Conservation (phyloP, 352 stramenopile species). For the Phytophthora pisi region DNA sequence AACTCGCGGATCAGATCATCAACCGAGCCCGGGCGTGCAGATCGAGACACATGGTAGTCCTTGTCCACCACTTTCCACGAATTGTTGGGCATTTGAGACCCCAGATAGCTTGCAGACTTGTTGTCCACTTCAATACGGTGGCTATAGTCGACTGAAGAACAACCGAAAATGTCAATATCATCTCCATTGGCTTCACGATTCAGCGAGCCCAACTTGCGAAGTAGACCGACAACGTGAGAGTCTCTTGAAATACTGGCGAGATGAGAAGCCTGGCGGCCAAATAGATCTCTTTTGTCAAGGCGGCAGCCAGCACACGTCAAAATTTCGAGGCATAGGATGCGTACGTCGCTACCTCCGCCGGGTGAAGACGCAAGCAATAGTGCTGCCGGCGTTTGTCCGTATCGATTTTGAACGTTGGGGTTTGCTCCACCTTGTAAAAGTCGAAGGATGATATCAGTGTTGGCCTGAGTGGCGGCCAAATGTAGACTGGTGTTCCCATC, state of each 20-base stretch:
- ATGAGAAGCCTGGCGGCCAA: slow-evolving; percentile 65
- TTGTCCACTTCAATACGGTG: slow-evolving; percentile 33
- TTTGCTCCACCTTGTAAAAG: slow-evolving; percentile 65
- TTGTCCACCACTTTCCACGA: slow-evolving; percentile 34
- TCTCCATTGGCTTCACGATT: slow-evolving; percentile 25
- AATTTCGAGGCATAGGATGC: slow-evolving; percentile 57
- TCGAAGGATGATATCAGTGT: slow-evolving; percentile 56
- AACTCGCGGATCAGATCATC: slow-evolving; percentile 48
- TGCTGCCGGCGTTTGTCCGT: slow-evolving; percentile 67
- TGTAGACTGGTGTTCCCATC: slow-evolving; percentile 80
- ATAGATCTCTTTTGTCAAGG: slow-evolving; percentile 63
- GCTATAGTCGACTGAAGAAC: slow-evolving; percentile 61
- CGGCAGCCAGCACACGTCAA: slow-evolving; percentile 55
- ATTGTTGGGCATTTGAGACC: slow-evolving; percentile 39
- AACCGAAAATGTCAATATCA: slow-evolving; percentile 72
- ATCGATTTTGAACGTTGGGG: slow-evolving; percentile 69
- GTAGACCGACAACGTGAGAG: slow-evolving; percentile 33
- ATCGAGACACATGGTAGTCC: slow-evolving; percentile 9
- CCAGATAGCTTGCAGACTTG: slow-evolving; percentile 33
- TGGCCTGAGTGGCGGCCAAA: slow-evolving; percentile 49
- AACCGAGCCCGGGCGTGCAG: slow-evolving; percentile 22
- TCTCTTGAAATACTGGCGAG: slow-evolving; percentile 53
- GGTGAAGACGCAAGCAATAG: slow-evolving; percentile 51
- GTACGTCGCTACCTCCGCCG: slow-evolving; percentile 22
- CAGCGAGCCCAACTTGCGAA: slow-evolving; percentile 39